Base-by-base conservation (phyloP, 1,139 yeast genomes). In the Yamadazyma diddensiae region DNA sequence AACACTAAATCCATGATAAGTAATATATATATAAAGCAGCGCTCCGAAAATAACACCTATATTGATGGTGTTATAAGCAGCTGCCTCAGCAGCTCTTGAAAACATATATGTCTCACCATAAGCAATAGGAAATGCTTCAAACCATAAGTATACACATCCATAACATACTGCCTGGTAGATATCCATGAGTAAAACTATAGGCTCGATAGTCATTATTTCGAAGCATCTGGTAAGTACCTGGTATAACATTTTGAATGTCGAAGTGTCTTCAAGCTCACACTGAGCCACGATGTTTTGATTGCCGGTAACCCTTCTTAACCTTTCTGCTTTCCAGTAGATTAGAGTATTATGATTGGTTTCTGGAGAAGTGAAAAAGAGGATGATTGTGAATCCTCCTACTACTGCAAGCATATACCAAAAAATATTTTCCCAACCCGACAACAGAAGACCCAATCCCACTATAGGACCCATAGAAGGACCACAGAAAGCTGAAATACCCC, bases 311-410 rank as follows among this genome's bases (percentile, higher is more conserved):
- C 57, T 55, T 46, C 81, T 59, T 34, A 76, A 55, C 35, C 77
- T 53, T 24, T 50, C 41, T 1, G 82, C 82, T 41, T 68, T 61
- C 36, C 77, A 57, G 33, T 63, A 50, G 8, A 77, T 53, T 15
- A 79, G 49, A 3, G 75, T 66, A 17, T 59, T 58, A n/a, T 51
- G 64, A 30, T 61, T 70, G 4, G 82, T 72, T 52, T 79, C 84
- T 0, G 81, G 79, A 22, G 76, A 53, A 26, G 65, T 49, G 26
- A 63, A 47, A 3, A 52, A 26, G 34, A 73, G 49, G 1, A 69
- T 14, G 1, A 60, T 8, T 5, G 68, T 50, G 1, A 64, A 34
- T 3, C 59, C 30, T 9, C 61, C 73, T 30, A 68, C 49, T 13
- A 65, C 36, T 31, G 72, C 59, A 24, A 58, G 39, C 42, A 62